Evolutionary conservation across 305 asterid species (phyloP).

Genomic region (Plantago lanceolata): DNA sequence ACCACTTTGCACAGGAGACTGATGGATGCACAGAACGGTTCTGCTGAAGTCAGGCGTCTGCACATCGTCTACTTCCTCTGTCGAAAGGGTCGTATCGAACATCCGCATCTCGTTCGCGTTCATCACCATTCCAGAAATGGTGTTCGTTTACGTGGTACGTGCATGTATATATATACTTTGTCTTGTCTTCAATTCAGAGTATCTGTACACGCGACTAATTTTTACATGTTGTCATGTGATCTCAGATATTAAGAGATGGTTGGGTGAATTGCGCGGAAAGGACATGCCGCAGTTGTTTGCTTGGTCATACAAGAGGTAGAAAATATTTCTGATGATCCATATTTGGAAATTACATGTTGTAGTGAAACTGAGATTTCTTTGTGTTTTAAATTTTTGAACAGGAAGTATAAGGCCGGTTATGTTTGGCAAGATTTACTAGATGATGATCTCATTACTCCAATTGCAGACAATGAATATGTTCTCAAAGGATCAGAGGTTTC

Average conservation of each 20-base stretch:
- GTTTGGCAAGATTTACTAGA: conserved; percentile 95
- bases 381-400: conserved; percentile 18
- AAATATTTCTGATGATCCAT: not conserved
- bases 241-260: conserved; percentile 88
- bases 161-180: not conserved
- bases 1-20: conserved; percentile 34
- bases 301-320: conserved; percentile 93
- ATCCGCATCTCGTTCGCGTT: conserved; percentile 85
- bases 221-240: not conserved
- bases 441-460: conserved; percentile 90
- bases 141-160: conserved; percentile 65
- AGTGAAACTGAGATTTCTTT: not conserved
- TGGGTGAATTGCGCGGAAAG: conserved; percentile 81
- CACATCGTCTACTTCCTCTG: conserved; percentile 77
- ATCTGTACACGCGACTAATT: not conserved
- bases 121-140: conserved; percentile 74
- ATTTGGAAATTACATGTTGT: not conserved
- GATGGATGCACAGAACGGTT: conserved; percentile 67
- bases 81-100: conserved; percentile 68
- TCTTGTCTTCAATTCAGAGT: not conserved
- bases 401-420: conserved; percentile 73
- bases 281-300: conserved; percentile 77
- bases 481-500: conserved; percentile 81
- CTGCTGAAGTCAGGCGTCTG: conserved; percentile 69
- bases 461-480: conserved; percentile 85